These are phyloP conservation scores for Emmonsiellopsis sp. DNA, from an alignment of 2,329 filamentous ascomycete genomes.

Conservation along the genomic window DNA sequence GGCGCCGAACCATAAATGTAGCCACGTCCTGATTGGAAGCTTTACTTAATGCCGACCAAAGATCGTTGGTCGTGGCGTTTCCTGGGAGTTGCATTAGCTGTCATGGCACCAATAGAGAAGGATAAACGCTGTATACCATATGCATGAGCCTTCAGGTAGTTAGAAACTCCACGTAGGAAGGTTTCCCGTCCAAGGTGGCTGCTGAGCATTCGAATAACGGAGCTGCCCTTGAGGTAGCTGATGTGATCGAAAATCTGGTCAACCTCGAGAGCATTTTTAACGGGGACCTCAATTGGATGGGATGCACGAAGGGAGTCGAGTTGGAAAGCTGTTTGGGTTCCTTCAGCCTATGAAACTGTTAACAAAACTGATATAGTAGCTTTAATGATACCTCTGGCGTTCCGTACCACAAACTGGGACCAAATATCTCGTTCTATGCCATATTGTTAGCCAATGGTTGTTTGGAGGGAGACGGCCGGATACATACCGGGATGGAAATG, in stretches of 20 bases:
- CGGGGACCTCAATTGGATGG: slow-evolving; percentile 92
- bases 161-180: slow-evolving; percentile 82
- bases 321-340: slow-evolving; percentile 81
- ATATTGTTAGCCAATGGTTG: background rate
- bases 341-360: slow-evolving; percentile 58
- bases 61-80: slow-evolving; percentile 80
- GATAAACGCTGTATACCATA: slow-evolving; percentile 48
- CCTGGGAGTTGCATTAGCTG: slow-evolving; percentile 18
- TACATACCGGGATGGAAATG: slow-evolving; percentile 66
- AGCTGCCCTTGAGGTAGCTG: slow-evolving; percentile 93
- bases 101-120: too few relatives aligned
- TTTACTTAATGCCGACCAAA: slow-evolving; percentile 82
- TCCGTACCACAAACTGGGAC: slow-evolving; percentile 81
- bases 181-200: slow-evolving; percentile 77
- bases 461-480: background rate
- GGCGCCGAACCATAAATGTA: slow-evolving; percentile 58
- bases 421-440: slow-evolving; percentile 81
- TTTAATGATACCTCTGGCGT: slow-evolving; percentile 42
- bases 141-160: slow-evolving; percentile 78
- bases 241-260: slow-evolving; percentile 98
- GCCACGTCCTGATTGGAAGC: slow-evolving; percentile 81
- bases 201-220: slow-evolving; percentile 91
- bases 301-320: slow-evolving; percentile 85
- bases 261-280: slow-evolving; percentile 85
- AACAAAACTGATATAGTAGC: slow-evolving; percentile 23